phyloP scores from a whole-genome alignment of 2,329 filamentous ascomycete genomes.

The Beauveria sp. region DNA sequence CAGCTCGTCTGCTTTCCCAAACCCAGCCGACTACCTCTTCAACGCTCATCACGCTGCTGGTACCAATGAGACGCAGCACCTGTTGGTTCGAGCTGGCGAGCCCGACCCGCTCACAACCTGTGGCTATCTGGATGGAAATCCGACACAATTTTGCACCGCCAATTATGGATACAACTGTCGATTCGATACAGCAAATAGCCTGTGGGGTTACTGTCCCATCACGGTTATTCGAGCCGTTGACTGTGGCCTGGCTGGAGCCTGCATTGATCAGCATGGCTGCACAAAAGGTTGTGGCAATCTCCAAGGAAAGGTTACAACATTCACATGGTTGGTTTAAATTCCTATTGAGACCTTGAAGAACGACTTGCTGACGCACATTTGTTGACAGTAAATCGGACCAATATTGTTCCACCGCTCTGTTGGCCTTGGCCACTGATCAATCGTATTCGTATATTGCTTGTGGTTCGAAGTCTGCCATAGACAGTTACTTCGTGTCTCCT shows the following conservation, averaged over 20 bases:
- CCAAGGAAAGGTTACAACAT: constrained; percentile 21
- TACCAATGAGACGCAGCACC: not conserved
- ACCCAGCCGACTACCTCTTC: not conserved
- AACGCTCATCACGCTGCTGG: not conserved
- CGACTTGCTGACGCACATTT: not conserved
- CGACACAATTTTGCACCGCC: not conserved
- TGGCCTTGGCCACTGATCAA: constrained; percentile 24
- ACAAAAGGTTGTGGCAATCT: constrained; percentile 23
- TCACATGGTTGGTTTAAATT: constrained; percentile 25
- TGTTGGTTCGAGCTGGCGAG: not conserved
- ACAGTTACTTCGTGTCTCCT: constrained; percentile 18
- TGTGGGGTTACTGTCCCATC: constrained; percentile 7
- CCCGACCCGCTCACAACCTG: constrained; percentile 10
- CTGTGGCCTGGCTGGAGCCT: constrained; percentile 8
- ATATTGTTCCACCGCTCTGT: constrained; percentile 27
- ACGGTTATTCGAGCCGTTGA: constrained; percentile 1
- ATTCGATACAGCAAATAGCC: constrained; percentile 1
- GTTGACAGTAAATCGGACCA: constrained; percentile 7
- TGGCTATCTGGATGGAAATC: constrained; percentile 1
- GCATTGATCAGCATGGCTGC: constrained; percentile 1
- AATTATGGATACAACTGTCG: constrained; percentile 6
- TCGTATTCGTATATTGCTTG: constrained; percentile 30
- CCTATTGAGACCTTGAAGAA: constrained; percentile 3
- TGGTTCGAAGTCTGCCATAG: constrained; percentile 18
- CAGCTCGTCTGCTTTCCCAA: not conserved